Base-by-base conservation (phyloP, 495 filamentous ascomycete genomes). In the Neurospora sp. region DNA sequence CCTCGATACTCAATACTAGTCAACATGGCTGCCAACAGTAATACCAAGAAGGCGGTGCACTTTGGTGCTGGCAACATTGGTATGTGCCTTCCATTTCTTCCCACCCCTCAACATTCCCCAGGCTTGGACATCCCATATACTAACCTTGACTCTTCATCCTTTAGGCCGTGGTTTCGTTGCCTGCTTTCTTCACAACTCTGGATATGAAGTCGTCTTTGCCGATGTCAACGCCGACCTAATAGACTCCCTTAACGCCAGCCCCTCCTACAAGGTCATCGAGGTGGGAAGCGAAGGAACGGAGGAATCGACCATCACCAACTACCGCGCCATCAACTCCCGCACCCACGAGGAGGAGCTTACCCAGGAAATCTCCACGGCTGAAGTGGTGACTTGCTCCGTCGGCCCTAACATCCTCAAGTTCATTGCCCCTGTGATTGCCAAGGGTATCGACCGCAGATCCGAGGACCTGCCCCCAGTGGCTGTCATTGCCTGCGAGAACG, bases 401-500 rank as follows among this genome's bases (percentile, higher is more conserved):
- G 96, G 96, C 73, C 96, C 96, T 75, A 93, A 93, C 80, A 90
- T 99, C 82, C 92, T 99, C 80, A 93, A 94, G 83, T 97, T 97
- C 85, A 93, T 98, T 82, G 96, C 96, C 45, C 92, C 93, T 9
- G 90, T 92, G 77, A 96, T 99, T 78, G 94, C 93, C 80, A 94
- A 95, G 86, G 96, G 92, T 70, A 91, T 99, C 76, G 89, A 92
- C 76, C 85, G 86, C 70, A 92, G 96, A 45, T 78, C 84, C 24
- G 88, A 88, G 40, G 86, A 85, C n/a, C 81, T 87, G 48, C 88
- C 87, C 71, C 95, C 94, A 4, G 79, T 97, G 45, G 93, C 94
- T 9, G 92, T 99, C 79, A 96, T 99, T 82, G 96, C 96, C 59
- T 99, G 96, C 82, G 96, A 99, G 86, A 99, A 99, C 84, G 92